phyloP scores from a whole-genome alignment of 2,329 filamentous ascomycete genomes.

The Penicillium fuscoglaucum region DNA sequence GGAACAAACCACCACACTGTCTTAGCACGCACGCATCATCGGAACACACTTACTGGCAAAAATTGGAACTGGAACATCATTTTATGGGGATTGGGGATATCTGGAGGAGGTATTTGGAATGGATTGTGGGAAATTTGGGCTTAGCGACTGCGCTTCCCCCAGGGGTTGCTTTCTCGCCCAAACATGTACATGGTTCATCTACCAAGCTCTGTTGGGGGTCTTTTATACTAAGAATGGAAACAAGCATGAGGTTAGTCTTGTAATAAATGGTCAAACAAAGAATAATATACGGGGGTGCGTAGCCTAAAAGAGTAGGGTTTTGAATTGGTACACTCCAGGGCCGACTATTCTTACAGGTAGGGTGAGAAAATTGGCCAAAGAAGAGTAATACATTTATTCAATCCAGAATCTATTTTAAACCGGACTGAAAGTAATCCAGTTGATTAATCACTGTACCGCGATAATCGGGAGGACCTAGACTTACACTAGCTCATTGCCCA shows the following conservation, averaged over 20 bases:
- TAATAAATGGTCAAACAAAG: background rate
- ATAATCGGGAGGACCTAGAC: background rate
- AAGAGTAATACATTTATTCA: background rate
- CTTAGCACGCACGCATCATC: background rate
- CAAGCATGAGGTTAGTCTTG: background rate
- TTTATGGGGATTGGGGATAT: background rate
- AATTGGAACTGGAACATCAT: background rate
- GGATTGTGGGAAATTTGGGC: background rate
- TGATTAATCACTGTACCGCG: background rate
- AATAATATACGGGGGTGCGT: background rate
- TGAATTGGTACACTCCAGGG: too few species aligned
- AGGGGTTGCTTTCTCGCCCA: background rate
- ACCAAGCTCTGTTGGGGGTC: background rate
- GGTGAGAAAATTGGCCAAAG: background rate
- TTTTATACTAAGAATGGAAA: conserved; percentile 1
- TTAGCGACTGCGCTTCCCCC: background rate
- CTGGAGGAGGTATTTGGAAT: background rate
- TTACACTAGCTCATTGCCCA: background rate
- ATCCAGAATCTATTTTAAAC: background rate
- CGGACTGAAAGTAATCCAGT: background rate
- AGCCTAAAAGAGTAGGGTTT: background rate
- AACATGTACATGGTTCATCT: background rate
- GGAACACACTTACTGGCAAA: conserved; percentile 2
- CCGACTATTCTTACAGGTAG: background rate
- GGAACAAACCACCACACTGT: conserved; percentile 11